These are phyloP conservation scores for Dothiorella sarmentorum DNA, from an alignment of 2,329 filamentous ascomycete genomes.

Conservation along the genomic window DNA sequence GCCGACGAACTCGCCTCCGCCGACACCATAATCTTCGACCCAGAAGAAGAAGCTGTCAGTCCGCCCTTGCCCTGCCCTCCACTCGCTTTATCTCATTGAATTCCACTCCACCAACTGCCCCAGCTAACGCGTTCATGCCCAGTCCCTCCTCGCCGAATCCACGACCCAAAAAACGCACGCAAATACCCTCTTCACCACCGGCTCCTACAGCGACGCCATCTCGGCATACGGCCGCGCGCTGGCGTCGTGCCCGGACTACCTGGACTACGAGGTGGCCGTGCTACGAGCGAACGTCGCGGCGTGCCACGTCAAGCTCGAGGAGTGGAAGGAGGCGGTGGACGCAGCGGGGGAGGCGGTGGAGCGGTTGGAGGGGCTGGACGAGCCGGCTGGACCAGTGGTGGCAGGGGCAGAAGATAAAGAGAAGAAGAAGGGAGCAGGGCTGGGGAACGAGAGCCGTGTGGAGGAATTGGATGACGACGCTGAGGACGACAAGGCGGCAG, in stretches of 20 bases:
- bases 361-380: constrained; percentile 62
- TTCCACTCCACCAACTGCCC: not conserved
- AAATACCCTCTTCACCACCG: constrained; percentile 72
- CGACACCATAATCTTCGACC: not conserved
- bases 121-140: not conserved
- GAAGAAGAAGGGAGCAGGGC: constrained; percentile 23
- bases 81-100: not conserved
- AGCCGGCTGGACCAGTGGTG: constrained; percentile 28
- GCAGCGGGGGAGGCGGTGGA: constrained; percentile 71
- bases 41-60: constrained; percentile 18
- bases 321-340: constrained; percentile 80
- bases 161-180: constrained; percentile 70
- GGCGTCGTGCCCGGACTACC: constrained; percentile 73
- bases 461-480: constrained; percentile 34
- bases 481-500: constrained; percentile 41
- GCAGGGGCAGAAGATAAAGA: constrained; percentile 22
- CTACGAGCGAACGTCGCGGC: constrained; percentile 85
- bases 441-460: constrained; percentile 33
- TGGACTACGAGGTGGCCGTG: constrained; percentile 84
- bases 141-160: constrained; percentile 69
- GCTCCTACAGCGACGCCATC: constrained; percentile 73
- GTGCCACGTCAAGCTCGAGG: constrained; percentile 77
- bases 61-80: not conserved
- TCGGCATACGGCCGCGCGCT: constrained; percentile 79
- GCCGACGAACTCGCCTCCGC: not conserved